These are phyloP conservation scores for Spathaspora passalidarum DNA, from an alignment of 805 yeast species.

Conservation along the genomic window DNA sequence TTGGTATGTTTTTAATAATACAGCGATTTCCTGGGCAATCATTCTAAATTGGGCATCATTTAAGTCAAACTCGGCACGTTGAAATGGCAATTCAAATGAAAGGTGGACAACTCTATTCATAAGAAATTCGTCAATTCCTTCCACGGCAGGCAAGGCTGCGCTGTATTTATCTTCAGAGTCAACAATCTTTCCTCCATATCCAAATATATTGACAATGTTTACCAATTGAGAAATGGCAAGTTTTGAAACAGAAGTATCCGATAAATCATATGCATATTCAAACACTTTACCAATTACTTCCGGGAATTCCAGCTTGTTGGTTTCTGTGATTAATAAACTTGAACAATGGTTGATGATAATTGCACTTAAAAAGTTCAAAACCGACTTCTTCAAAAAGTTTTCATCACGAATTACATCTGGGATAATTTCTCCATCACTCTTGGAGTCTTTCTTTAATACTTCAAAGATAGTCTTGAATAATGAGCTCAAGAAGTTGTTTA, in stretches of 20 bases:
- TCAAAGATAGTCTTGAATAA: conserved; percentile 61
- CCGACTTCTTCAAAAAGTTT: conserved; percentile 62
- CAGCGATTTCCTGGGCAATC: conserved; percentile 71
- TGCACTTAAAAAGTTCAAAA: conserved; percentile 65
- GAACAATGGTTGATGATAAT: conserved; percentile 76
- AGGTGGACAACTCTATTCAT: conserved; percentile 65
- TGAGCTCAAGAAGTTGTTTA: conserved; percentile 75
- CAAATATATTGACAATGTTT: conserved; percentile 60
- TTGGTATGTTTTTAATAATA: conserved; percentile 62
- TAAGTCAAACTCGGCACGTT: conserved; percentile 58
- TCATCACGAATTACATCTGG: conserved; percentile 63
- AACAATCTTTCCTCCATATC: conserved; percentile 60
- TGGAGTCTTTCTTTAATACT: conserved; percentile 30
- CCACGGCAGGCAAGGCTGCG: conserved; percentile 48
- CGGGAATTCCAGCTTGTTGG: conserved; percentile 61
- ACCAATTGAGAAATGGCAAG: conserved; percentile 66
- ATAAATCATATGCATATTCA: conserved; percentile 58
- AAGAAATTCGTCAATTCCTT: conserved; percentile 68
- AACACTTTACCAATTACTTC: conserved; percentile 60
- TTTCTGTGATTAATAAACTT: conserved; percentile 68
- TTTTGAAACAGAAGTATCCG: conserved; percentile 66
- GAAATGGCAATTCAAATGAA: conserved; percentile 78
- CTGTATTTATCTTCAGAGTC: conserved; percentile 59
- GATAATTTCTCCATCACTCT: conserved; percentile 29
- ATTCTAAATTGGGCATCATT: conserved; percentile 79